These are phyloP conservation scores for Wallemia ichthyophaga DNA, from an alignment of 1,284 basidiomycete genomes.

Conservation along the genomic window DNA sequence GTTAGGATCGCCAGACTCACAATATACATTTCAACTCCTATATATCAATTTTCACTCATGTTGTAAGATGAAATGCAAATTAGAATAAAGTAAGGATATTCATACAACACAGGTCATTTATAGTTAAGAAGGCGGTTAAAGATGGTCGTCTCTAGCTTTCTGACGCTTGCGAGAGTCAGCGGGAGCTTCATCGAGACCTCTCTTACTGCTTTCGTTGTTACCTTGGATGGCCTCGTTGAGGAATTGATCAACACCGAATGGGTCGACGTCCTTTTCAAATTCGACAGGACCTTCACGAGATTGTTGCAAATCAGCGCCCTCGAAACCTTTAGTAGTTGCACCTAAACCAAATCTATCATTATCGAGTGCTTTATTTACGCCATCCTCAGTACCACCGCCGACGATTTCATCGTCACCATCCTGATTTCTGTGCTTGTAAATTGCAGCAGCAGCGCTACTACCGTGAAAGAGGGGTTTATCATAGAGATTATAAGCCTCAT, in stretches of 20 bases:
- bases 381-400: slow-evolving; percentile 79
- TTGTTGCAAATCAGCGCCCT: slow-evolving; percentile 55
- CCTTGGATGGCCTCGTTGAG: slow-evolving; percentile 87
- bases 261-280: slow-evolving; percentile 95
- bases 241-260: slow-evolving; percentile 95
- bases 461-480: slow-evolving; percentile 89
- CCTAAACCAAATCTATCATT: slow-evolving; percentile 87
- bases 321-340: slow-evolving; percentile 49
- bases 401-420: slow-evolving; percentile 51
- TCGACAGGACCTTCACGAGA: slow-evolving; percentile 79
- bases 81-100: background rate
- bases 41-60: background rate
- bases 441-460: slow-evolving; percentile 78
- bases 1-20: too few species aligned
- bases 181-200: slow-evolving; percentile 16
- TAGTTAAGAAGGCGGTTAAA: slow-evolving; percentile 3
- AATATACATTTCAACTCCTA: too few species aligned
- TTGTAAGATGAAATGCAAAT: too few species aligned
- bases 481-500: slow-evolving; percentile 76
- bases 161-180: background rate
- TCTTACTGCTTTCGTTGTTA: slow-evolving; percentile 31
- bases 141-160: background rate
- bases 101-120: background rate
- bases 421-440: slow-evolving; percentile 75
- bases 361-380: slow-evolving; percentile 56